phyloP scores from a whole-genome alignment of 1,139 yeast species.

The Hansenula sp. region DNA sequence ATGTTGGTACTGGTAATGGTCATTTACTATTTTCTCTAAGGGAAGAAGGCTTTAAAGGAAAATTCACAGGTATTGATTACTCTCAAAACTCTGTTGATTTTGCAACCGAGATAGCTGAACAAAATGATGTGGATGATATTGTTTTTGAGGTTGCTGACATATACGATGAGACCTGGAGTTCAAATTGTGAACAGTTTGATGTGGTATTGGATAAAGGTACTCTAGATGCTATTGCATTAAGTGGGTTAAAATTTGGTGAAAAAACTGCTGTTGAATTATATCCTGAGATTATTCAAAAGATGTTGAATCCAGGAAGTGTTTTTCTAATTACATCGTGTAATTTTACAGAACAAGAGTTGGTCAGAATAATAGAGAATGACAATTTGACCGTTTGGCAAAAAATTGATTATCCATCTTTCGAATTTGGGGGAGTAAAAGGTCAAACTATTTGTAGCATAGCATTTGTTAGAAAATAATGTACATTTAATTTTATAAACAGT shows the following conservation, averaged over 20 bases:
- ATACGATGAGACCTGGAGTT: constrained; percentile 23
- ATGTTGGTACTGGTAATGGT: constrained; percentile 96
- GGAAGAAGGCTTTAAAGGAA: constrained; percentile 53
- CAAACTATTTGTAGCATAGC: constrained; percentile 85
- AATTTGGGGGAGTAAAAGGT: constrained; percentile 87
- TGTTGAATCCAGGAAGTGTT: constrained; percentile 54
- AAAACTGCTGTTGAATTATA: constrained; percentile 48
- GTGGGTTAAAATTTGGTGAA: constrained; percentile 46
- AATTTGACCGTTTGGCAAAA: constrained; percentile 53
- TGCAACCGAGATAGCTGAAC: constrained; percentile 48
- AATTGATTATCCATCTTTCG: constrained; percentile 72
- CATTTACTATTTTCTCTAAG: constrained; percentile 68
- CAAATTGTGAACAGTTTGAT: constrained; percentile 43
- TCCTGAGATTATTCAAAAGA: constrained; percentile 50
- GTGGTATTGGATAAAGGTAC: constrained; percentile 91
- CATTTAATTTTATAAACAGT: background rate
- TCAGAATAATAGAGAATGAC: constrained; percentile 42
- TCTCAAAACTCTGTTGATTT: constrained; percentile 73
- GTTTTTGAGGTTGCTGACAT: constrained; percentile 41
- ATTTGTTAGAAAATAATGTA: constrained; percentile 39
- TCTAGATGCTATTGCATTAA: constrained; percentile 90
- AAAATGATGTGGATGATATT: constrained; percentile 37
- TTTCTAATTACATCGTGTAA: constrained; percentile 91
- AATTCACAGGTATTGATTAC: constrained; percentile 77
- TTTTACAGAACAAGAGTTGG: constrained; percentile 77